Evolutionary conservation across 139 green algal genomes (phyloP).

Genomic region (Astrephomene gubernaculifera): DNA sequence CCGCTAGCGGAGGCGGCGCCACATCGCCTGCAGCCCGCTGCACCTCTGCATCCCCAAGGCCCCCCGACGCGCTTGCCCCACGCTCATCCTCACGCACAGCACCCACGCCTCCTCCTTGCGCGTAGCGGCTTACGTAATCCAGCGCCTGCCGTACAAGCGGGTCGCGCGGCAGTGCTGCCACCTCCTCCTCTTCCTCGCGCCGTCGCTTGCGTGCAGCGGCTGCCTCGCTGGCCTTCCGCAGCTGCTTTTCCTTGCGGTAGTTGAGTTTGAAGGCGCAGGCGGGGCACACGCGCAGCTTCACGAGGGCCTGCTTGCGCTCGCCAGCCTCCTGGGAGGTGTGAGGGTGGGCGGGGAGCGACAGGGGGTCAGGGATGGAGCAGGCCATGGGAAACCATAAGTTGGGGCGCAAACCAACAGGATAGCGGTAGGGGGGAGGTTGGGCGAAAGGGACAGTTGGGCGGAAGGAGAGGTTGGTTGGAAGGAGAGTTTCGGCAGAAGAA

Average conservation of each 20-base stretch:
- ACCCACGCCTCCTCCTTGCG: neutral
- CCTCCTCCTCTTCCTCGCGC: slow-evolving; percentile 3
- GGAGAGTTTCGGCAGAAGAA: too few species aligned
- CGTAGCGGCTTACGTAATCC: slow-evolving; percentile 9
- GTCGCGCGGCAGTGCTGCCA: neutral
- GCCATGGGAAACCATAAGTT: too few species aligned
- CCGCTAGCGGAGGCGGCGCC: slow-evolving; percentile 24
- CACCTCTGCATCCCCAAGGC: slow-evolving; percentile 11
- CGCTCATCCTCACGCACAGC: neutral
- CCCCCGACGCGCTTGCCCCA: neutral
- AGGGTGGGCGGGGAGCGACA: too few species aligned
- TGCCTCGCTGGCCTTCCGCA: slow-evolving; percentile 8
- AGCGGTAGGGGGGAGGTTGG: too few species aligned
- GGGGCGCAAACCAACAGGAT: too few species aligned
- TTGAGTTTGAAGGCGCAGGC: slow-evolving; percentile 88
- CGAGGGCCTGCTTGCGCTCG: slow-evolving; percentile 82
- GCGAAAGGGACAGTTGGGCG: too few species aligned
- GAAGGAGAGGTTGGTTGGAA: too few species aligned
- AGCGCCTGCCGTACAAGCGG: slow-evolving; percentile 31
- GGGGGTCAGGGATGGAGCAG: too few species aligned
- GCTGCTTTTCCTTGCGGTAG: slow-evolving; percentile 58
- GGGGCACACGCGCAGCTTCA: slow-evolving; percentile 87
- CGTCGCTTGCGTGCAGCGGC: slow-evolving; percentile 34
- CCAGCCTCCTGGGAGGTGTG: slow-evolving; percentile 83
- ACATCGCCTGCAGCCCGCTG: slow-evolving; percentile 27